Evolutionary conservation across 352 stramenopile species (phyloP).

Genomic region (Phytophthora meadii): DNA sequence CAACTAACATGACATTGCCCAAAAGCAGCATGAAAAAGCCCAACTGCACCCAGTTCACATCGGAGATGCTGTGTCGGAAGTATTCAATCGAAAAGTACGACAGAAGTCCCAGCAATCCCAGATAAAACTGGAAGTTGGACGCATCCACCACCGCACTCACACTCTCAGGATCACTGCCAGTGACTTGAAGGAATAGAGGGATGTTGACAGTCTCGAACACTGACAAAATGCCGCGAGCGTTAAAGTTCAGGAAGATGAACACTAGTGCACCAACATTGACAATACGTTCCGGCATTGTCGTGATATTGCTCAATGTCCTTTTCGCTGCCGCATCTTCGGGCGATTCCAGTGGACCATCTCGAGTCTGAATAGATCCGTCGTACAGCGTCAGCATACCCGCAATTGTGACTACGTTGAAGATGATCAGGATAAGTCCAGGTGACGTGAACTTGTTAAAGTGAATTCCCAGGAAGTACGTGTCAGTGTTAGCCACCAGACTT

Average conservation of each 20-base stretch:
- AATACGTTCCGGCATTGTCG: conserved; percentile 54
- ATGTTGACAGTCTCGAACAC: conserved; percentile 86
- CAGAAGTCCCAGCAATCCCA: conserved; percentile 68
- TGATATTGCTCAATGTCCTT: conserved; percentile 56
- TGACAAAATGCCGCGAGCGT: conserved; percentile 71
- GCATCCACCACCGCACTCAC: conserved; percentile 56
- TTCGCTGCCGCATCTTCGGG: conserved; percentile 28
- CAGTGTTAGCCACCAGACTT: conserved; percentile 58
- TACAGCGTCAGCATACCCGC: conserved; percentile 62
- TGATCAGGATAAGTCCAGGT: conserved; percentile 62
- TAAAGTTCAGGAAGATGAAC: conserved; percentile 83
- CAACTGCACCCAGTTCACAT: conserved; percentile 69
- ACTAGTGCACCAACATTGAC: conserved; percentile 68
- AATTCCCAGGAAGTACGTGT: conserved; percentile 48
- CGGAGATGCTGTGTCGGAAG: conserved; percentile 60
- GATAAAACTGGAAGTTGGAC: conserved; percentile 83
- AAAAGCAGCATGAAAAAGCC: conserved; percentile 67
- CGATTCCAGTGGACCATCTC: conserved; percentile 56
- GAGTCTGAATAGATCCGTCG: conserved; percentile 52
- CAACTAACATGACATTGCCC: conserved; percentile 63
- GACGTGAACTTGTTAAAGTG: conserved; percentile 78
- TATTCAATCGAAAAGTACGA: conserved; percentile 81
- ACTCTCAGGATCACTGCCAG: conserved; percentile 55
- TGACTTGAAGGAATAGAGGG: conserved; percentile 70
- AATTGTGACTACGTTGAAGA: conserved; percentile 66